Evolutionary conservation across 2,329 filamentous ascomycete genomes (phyloP), one percentile per base, ranked within the genome.

Genomic region (Ceratocystis cubensis): DNA sequence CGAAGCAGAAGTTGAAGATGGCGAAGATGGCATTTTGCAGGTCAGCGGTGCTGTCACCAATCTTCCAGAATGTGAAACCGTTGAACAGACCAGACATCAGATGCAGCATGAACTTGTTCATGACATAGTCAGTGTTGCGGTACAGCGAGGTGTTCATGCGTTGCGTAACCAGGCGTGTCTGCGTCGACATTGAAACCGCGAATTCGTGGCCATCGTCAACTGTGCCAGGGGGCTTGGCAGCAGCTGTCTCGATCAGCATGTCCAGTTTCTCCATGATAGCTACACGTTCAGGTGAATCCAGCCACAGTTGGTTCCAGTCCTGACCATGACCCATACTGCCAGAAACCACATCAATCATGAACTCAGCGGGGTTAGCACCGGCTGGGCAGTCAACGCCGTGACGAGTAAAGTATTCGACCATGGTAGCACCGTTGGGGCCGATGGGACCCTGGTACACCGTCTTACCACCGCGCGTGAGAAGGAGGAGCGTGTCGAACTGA

Each of bases 221-320:
- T 69, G 72, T 77, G 64, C 74, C 77, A 0, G 75, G 73, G 1
- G 78, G 74, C 69, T 76, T 78, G 20, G 76, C 69, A 0, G 79
- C 78, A 0, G 86, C 82, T 3, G 82, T 80, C 1, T 77, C 72
- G 69, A 85, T 82, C 69, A 90, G 82, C 1, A 75, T 75, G 53
- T 88, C 81, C 3, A 92, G 88, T 70, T 90, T 84, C 8, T 79
- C 73, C 17, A 82, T 75, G 46, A 88, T 75, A 2, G 77, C 74
- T 0, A 78, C 75, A 69, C 84, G 80, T 71, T 89, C 80, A 0
- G 82, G 77, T 0, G 84, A 90, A n/a, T 79, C 79, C 20, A 80
- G 76, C 88, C 88, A 91, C 69, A 89, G 81, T 46, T 88, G 78
- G 72, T 85, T 86, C 86, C 85, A 89, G 72, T 89, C 81, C 56